Evolutionary conservation across 1,284 basidiomycete species (phyloP).

Genomic region (Leccinum subrobustum): DNA sequence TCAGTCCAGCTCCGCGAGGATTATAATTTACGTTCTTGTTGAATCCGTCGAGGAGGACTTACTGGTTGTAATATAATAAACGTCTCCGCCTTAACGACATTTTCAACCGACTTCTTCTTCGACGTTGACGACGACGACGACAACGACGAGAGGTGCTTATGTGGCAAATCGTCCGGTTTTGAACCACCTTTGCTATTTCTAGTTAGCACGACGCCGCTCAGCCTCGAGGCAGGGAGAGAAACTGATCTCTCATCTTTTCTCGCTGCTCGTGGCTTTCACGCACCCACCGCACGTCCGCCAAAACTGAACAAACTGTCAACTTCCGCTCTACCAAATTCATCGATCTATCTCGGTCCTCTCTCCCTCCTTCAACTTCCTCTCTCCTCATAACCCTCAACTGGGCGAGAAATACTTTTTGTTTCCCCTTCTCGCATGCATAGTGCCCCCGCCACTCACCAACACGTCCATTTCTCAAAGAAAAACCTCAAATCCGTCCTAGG

Average conservation of each 20-base stretch:
- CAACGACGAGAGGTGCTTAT: slow-evolving; percentile 7
- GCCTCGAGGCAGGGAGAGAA: slow-evolving; percentile 29
- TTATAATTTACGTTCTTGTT: slow-evolving; percentile 7
- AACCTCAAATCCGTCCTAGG: slow-evolving; percentile 44
- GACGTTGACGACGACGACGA: slow-evolving; percentile 2
- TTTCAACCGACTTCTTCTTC: slow-evolving; percentile 9
- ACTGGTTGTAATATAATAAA: slow-evolving; percentile 7
- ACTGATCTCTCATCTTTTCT: slow-evolving; percentile 32
- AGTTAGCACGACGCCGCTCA: slow-evolving; percentile 17
- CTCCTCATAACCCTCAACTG: slow-evolving; percentile 9
- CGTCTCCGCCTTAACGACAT: slow-evolving; percentile 30
- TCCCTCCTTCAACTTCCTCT: slow-evolving; percentile 16
- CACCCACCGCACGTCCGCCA: slow-evolving; percentile 35
- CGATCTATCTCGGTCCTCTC: slow-evolving; percentile 26
- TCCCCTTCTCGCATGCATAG: slow-evolving; percentile 40
- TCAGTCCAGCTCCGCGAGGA: slow-evolving; percentile 3
- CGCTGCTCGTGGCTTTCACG: slow-evolving; percentile 38
- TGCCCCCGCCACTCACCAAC: slow-evolving; percentile 37
- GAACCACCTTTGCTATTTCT: slow-evolving; percentile 25
- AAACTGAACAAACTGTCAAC: slow-evolving; percentile 31
- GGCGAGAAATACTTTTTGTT: slow-evolving; percentile 2
- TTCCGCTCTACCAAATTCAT: slow-evolving; percentile 35
- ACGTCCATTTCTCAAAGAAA: slow-evolving; percentile 37
- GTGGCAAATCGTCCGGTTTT: slow-evolving; percentile 15
- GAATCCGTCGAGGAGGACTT: not conserved